phyloP scores from a whole-genome alignment of 768 basidiomycete species.

The Phaffia australis region DNA sequence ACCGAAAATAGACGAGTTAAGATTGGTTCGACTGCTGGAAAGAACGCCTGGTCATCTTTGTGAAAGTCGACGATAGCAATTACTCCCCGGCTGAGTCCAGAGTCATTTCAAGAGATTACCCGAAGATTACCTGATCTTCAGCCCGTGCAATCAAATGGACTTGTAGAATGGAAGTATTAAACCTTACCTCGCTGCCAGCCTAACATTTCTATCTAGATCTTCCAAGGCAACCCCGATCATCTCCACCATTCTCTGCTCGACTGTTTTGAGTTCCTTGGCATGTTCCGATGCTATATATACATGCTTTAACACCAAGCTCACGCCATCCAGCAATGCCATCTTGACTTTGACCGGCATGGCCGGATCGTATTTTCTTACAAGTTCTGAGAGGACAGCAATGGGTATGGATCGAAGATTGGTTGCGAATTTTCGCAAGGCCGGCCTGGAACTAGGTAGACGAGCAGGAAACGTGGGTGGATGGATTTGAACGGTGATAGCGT shows the following conservation, averaged over 20 bases:
- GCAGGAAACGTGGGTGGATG: not conserved
- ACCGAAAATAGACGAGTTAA: constrained; percentile 3
- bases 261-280: not conserved
- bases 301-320: not conserved
- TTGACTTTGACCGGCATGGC: constrained; percentile 8
- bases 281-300: not conserved
- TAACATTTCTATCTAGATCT: constrained; percentile 15
- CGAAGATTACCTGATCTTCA: not conserved
- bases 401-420: not conserved
- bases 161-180: not conserved
- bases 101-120: not conserved
- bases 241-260: not conserved
- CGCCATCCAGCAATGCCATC: constrained; percentile 8
- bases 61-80: constrained; percentile 21
- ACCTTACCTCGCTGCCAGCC: constrained; percentile 28
- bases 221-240: constrained; percentile 7
- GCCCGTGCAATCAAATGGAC: not conserved
- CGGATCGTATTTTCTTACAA: not conserved
- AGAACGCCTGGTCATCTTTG: not conserved
- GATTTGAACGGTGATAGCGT: constrained; percentile 1
- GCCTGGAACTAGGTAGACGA: not conserved
- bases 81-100: constrained; percentile 19
- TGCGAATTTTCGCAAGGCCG: constrained; percentile 1
- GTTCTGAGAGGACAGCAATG: not conserved
- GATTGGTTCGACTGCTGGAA: not conserved